Base-by-base conservation (phyloP, 306 rosid genomes). In the Prunus mira region DNA sequence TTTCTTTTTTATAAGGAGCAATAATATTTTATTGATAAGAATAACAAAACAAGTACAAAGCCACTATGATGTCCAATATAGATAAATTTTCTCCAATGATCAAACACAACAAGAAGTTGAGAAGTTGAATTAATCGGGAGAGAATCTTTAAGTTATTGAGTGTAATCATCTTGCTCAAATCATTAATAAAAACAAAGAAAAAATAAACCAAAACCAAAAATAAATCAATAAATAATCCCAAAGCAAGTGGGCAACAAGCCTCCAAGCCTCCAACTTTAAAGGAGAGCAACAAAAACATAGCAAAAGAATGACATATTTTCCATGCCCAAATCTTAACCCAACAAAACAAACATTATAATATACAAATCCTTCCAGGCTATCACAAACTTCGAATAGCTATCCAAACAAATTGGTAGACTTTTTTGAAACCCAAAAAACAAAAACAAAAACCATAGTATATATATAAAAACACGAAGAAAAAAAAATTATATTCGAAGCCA, bases 251-350 rank as follows among this genome's bases (percentile, higher is more conserved):
- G 69, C 85, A 78, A 58, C 49, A 46, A 73, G 2, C 1, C 69
- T 45, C 12, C 69, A 57, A 61, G 64, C 64, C 87, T 88, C 92
- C 92, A 80, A 84, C 81, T 58, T 80, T 69, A 70, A n/a, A 22
- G 92, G 90, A 76, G 73, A 55, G n/a, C 67, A 11, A 43, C 52
- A 66, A 47, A 72, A 75, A 76, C 32, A 51, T 46, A 73, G 46
- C 47, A 25, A 2, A 24, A 22, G 12, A 25, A 69, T 14, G 54
- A 22, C 32, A 12, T 66, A n/a, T 20, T 49, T 18, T 56, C 13
- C 45, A 64, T 54, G 65, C 65, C 20, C 65, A 51, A 9, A 51
- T 50, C 34, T 5, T 30, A 51, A 32, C 20, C n/a, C 56, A 50
- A 49, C 24, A 69, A 27, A 19, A 22, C 22, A 67, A 14, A 13